Evolutionary conservation across 2,329 filamentous ascomycete species (phyloP).

Genomic region (Colletotrichum sidae): DNA sequence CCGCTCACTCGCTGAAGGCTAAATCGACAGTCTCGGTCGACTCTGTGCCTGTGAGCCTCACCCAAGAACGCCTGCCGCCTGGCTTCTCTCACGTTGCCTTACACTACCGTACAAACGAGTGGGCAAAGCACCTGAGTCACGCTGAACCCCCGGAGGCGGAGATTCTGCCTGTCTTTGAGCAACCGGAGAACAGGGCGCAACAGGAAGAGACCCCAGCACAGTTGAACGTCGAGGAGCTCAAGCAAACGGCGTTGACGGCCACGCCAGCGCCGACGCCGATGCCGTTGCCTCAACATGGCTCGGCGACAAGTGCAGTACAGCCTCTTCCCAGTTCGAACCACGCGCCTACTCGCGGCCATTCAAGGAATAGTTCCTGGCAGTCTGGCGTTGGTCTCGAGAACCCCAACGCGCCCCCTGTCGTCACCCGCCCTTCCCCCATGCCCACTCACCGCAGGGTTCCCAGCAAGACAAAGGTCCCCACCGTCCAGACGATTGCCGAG

Average conservation of each 20-base stretch:
- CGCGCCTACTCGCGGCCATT: slow-evolving; percentile 20
- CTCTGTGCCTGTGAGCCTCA: slow-evolving; percentile 62
- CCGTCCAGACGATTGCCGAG: slow-evolving; percentile 31
- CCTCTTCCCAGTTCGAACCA: slow-evolving; percentile 39
- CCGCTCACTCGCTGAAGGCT: slow-evolving; percentile 46
- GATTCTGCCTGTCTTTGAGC: slow-evolving; percentile 63
- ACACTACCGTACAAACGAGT: slow-evolving; percentile 92
- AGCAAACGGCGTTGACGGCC: slow-evolving; percentile 70
- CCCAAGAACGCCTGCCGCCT: slow-evolving; percentile 73
- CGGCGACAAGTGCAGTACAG: slow-evolving; percentile 43
- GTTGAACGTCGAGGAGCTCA: slow-evolving; percentile 72
- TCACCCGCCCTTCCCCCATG: slow-evolving; percentile 14
- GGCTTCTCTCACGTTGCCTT: slow-evolving; percentile 81
- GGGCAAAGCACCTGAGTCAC: slow-evolving; percentile 87
- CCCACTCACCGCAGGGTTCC: slow-evolving; percentile 28
- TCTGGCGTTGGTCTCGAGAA: slow-evolving; percentile 10
- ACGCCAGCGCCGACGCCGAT: slow-evolving; percentile 50
- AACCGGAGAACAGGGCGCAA: slow-evolving; percentile 44
- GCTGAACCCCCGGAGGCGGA: slow-evolving; percentile 80
- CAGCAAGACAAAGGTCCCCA: slow-evolving; percentile 26
- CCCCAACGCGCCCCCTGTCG: neutral
- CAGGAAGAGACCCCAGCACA: slow-evolving; percentile 67
- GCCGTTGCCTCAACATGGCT: slow-evolving; percentile 43
- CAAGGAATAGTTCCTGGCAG: slow-evolving; percentile 32
- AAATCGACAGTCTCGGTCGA: slow-evolving; percentile 56